Conservation (phyloP, 805 yeast species). For the Ogataea pignaliae region DNA sequence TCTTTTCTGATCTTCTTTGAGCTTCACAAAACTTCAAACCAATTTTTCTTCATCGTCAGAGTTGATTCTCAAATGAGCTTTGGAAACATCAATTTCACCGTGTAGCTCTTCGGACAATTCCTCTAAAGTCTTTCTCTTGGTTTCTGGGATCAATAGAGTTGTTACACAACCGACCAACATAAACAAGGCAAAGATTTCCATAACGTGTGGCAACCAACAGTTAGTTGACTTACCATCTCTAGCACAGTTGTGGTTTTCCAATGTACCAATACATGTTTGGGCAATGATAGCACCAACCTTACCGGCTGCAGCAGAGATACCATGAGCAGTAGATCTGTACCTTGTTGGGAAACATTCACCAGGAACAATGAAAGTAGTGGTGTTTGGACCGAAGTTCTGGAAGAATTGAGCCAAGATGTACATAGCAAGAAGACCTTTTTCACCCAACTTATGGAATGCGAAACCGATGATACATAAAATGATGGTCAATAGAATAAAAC, state of each 20-base stretch:
- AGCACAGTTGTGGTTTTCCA: slow-evolving; percentile 74
- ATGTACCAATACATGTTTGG: slow-evolving; percentile 81
- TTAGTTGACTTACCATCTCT: slow-evolving; percentile 40
- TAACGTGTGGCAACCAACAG: slow-evolving; percentile 88
- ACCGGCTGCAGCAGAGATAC: slow-evolving; percentile 90
- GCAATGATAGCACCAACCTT: slow-evolving; percentile 93
- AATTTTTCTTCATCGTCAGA: slow-evolving; percentile 22
- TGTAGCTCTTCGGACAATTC: slow-evolving; percentile 76
- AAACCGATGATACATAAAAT: slow-evolving; percentile 80
- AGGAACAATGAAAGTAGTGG: slow-evolving; percentile 85
- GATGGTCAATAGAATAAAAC: slow-evolving; percentile 67
- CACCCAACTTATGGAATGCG: slow-evolving; percentile 67
- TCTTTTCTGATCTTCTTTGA: too few species aligned
- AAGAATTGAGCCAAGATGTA: slow-evolving; percentile 82
- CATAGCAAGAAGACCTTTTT: slow-evolving; percentile 66
- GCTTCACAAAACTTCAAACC: slow-evolving; percentile 7
- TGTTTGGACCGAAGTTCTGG: slow-evolving; percentile 91
- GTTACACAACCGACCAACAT: slow-evolving; percentile 75
- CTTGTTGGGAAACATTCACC: slow-evolving; percentile 94
- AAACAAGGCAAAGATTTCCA: slow-evolving; percentile 90
- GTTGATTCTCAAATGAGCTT: slow-evolving; percentile 15
- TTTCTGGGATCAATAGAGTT: slow-evolving; percentile 76
- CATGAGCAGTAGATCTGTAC: slow-evolving; percentile 94
- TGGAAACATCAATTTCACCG: slow-evolving; percentile 57
- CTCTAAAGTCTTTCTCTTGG: slow-evolving; percentile 88